Conservation (phyloP, 257 asterid species). For the Apocynum venetum region DNA sequence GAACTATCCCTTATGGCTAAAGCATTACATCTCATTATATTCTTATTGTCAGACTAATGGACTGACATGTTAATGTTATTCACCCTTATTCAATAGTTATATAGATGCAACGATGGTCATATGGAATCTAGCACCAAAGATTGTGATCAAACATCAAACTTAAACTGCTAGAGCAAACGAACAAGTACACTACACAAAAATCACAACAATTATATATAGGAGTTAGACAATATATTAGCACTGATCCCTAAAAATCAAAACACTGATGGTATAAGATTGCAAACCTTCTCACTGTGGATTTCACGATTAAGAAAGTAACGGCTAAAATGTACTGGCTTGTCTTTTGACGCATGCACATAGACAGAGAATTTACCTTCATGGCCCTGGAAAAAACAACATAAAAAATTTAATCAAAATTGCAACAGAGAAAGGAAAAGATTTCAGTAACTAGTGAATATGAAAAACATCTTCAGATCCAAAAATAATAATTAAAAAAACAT, state of each 20-base stretch:
- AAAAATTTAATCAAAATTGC: not conserved
- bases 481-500: not conserved
- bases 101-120: not conserved
- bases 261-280: constrained; percentile 17
- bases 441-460: not conserved
- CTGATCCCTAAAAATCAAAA: not conserved
- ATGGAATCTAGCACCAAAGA: not conserved
- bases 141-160: not conserved
- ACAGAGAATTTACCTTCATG: constrained; percentile 96
- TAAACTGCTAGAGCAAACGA: constrained; percentile 1
- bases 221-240: not conserved
- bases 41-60: not conserved
- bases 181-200: not conserved
- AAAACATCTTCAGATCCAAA: constrained; percentile 2
- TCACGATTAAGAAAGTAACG: constrained; percentile 91
- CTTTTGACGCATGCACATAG: constrained; percentile 95
- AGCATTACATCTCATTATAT: not conserved
- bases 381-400: constrained; percentile 48
- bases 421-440: not conserved
- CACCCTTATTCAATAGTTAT: not conserved
- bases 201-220: not conserved
- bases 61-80: not conserved
- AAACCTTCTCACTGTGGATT: constrained; percentile 88
- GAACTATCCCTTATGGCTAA: not conserved
- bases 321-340: constrained; percentile 90